phyloP scores from a whole-genome alignment of 1,284 basidiomycete species.

The Apiotrichum gracile region DNA sequence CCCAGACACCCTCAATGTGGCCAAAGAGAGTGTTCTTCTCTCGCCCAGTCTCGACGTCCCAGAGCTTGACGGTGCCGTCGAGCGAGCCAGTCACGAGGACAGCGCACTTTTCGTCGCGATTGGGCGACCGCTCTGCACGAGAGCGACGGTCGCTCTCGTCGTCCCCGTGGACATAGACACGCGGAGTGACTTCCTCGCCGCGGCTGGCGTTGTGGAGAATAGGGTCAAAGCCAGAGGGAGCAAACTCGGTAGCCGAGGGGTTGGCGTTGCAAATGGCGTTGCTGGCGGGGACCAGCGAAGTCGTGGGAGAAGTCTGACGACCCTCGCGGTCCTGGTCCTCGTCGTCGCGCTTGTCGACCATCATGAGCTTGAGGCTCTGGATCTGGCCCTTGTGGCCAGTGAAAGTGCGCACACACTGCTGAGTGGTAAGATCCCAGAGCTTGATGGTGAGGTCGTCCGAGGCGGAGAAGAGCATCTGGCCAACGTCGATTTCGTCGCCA shows the following conservation, averaged over 20 bases:
- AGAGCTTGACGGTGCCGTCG: constrained; percentile 93
- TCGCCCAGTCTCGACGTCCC: constrained; percentile 87
- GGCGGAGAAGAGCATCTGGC: constrained; percentile 93
- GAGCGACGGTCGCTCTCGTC: constrained; percentile 6
- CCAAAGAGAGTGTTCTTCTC: constrained; percentile 84
- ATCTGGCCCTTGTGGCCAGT: constrained; percentile 91
- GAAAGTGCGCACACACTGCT: constrained; percentile 78
- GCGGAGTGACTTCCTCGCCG: constrained; percentile 24
- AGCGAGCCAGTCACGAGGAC: constrained; percentile 83
- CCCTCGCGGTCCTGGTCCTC: constrained; percentile 17
- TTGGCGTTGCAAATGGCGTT: background rate
- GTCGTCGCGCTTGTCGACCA: constrained; percentile 51
- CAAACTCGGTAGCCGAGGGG: constrained; percentile 37
- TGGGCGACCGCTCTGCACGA: constrained; percentile 12
- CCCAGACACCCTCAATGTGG: constrained; percentile 90
- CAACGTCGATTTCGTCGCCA: constrained; percentile 56
- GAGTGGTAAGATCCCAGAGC: constrained; percentile 82
- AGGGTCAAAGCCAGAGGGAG: constrained; percentile 25
- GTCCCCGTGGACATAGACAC: constrained; percentile 33
- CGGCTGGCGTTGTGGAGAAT: constrained; percentile 13
- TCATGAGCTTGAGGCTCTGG: constrained; percentile 78
- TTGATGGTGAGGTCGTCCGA: constrained; percentile 91
- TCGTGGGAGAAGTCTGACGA: background rate
- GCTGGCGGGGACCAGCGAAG: constrained; percentile 11
- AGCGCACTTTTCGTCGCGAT: constrained; percentile 50